Conservation (phyloP, 345 rosid genomes). For the Mallotus nudiflorus region DNA sequence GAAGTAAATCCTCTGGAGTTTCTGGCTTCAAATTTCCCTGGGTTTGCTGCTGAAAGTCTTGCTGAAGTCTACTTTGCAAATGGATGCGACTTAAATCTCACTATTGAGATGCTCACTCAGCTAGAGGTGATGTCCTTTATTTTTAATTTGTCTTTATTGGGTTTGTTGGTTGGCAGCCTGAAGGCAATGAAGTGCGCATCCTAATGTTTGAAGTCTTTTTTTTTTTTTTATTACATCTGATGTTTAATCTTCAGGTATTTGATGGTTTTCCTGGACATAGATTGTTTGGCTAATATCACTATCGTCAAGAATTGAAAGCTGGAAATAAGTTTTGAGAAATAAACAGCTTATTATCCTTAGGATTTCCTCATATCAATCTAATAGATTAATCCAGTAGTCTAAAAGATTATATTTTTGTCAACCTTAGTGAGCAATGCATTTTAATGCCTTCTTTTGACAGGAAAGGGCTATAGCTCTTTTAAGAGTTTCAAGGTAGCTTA, state of each 20-base stretch:
- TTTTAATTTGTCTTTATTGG: slow-evolving; percentile 13
- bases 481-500: slow-evolving; percentile 18
- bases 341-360: neutral
- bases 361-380: neutral
- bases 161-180: slow-evolving; percentile 3
- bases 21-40: slow-evolving; percentile 90
- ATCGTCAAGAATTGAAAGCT: neutral
- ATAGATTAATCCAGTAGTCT: neutral
- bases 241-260: slow-evolving; percentile 11
- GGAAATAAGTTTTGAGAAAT: neutral
- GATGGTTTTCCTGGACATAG: slow-evolving; percentile 8
- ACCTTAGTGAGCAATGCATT: slow-evolving; percentile 25
- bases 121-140: slow-evolving; percentile 63
- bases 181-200: neutral
- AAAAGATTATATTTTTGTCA: neutral
- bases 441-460: slow-evolving; percentile 36
- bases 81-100: slow-evolving; percentile 83
- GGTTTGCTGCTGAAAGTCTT: slow-evolving; percentile 93
- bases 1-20: slow-evolving; percentile 74
- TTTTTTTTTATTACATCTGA: slow-evolving; percentile 1
- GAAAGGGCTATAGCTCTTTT: slow-evolving; percentile 28
- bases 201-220: neutral
- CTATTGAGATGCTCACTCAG: slow-evolving; percentile 96
- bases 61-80: slow-evolving; percentile 90
- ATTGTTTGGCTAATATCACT: neutral